Evolutionary conservation across 2,329 filamentous ascomycete genomes (phyloP).

Genomic region (Rasamsonia emersonii): DNA sequence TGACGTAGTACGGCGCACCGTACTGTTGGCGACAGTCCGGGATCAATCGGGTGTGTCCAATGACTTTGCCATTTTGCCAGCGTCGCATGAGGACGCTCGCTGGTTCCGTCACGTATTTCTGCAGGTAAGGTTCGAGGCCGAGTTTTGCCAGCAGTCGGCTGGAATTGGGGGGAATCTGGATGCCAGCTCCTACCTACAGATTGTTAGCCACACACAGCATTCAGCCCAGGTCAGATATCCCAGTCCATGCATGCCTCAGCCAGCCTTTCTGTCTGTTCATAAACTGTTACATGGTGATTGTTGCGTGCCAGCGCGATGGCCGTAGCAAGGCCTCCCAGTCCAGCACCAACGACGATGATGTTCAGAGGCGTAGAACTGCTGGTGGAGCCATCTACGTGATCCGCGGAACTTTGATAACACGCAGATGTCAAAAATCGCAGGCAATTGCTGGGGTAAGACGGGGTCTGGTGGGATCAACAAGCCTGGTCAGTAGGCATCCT

Average conservation of each 20-base stretch:
- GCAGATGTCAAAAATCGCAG: no score
- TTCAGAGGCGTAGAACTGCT: constrained; percentile 1
- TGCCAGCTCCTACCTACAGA: constrained; percentile 24
- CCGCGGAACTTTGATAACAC: no score
- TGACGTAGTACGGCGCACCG: constrained; percentile 47
- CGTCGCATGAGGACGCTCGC: constrained; percentile 21
- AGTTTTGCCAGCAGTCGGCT: constrained; percentile 16
- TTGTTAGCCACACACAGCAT: no score
- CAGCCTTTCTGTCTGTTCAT: constrained; percentile 30
- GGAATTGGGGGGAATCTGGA: constrained; percentile 23
- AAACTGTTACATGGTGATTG: constrained; percentile 31
- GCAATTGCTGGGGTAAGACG: no score
- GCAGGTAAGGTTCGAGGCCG: constrained; percentile 17
- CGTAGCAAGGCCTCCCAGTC: constrained; percentile 35
- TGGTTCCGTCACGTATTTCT: constrained; percentile 20
- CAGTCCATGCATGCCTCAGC: constrained; percentile 11
- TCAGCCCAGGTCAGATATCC: background rate
- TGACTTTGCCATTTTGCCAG: constrained; percentile 22
- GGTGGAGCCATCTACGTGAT: no score
- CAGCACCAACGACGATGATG: constrained; percentile 28
- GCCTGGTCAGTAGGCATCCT: no score
- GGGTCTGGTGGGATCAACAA: no score
- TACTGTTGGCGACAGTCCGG: constrained; percentile 21
- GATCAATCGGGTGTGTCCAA: constrained; percentile 45
- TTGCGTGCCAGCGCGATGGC: constrained; percentile 29